Evolutionary conservation across 1,139 yeast species (phyloP), one percentile per base, ranked within the genome.

Genomic region (Debaryomycetaceae sp.): DNA sequence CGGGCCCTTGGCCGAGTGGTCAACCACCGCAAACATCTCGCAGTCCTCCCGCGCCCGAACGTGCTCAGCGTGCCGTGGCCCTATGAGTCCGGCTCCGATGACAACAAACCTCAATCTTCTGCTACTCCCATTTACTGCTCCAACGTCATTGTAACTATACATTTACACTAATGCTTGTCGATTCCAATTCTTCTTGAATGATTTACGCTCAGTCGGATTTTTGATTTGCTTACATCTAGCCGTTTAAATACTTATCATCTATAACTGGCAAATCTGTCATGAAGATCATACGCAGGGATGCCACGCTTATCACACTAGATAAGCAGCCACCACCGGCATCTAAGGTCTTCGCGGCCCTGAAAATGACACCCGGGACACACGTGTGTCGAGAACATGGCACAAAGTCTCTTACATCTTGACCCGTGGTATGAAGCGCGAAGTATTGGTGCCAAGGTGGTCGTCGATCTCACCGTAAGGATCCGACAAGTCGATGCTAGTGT

Each of bases 1-100:
- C 1, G 74, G 75, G 1, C 75, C 75, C 42, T 70, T 70, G 2
- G 62, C 59, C 3, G 73, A 67, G 44, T 70, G 75, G 50, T 71
- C 76, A 23, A 71, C 63, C 1, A 70, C 59, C 36, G 73, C 75
- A 51, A 65, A 59, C 30, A 70, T 51, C 20, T 56, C 48, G 49
- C 66, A 62, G 45, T 63, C 71, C 5, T 55, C 45, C 24, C 70
- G 45, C 24, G 53, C 34, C 4, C 35, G 9, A 23, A 63, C 58
- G 43, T 63, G 67, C 36, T 49, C 42, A 27, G 66, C 67, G 46
- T 63, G 68, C 41, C 68, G 57, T 6, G 67, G 67, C 4, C 68
- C 67, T 20, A 63, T 61, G n/a, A 63, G 52, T 3, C 68, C 68
- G 4, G 66, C 65, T 5, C 68, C 67, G 9, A 63, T 56, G 6